Base-by-base conservation (phyloP, 768 basidiomycete species). In the Leccinum incarnatum region DNA sequence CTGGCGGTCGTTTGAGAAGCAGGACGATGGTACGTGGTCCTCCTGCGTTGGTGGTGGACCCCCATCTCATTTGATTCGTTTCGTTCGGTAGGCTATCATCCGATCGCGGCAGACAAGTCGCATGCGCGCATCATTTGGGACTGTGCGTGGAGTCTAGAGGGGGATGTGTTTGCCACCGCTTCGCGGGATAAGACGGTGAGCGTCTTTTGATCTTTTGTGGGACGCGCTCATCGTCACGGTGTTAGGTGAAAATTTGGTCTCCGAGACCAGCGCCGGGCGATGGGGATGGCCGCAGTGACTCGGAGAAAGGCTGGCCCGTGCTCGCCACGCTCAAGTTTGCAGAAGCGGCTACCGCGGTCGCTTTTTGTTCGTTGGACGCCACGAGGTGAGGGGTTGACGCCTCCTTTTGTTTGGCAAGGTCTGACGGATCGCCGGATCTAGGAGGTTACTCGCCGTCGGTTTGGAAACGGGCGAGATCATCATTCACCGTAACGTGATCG, bases 71-170 rank as follows among this genome's bases (percentile, higher is more conserved):
- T n/a, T 9, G 9, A 0, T 37, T 37, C 36, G 10, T 36, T n/a
- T 23, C 2, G 37, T 19, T 25, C 21, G 29, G 21, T 57, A 83
- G 92, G 83, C 1, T 95, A 85, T 69, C 62, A 77, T 8, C 84
- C 87, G 2, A 66, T 87, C 21, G 83, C 84, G 5, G 80, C 83
- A 15, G 85, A 94, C 57, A 96, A 92, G 74, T 86, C 92, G 0
- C 97, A 98, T 72, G 82, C 83, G 1, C 83, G 97, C 40, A 97
- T 99, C 67, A 89, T 99, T 36, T 95, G 97, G 94, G 97, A 98
- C 70, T 92, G 91, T 67, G 84, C 86, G 14, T 99, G 95, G 94
- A 80, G 89, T 1, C 67, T 75, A 1, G 87, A 92, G 63, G 85
- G 86, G 7, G 82, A 86, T 64, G 67, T 88, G 15, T 99, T 99